phyloP scores from a whole-genome alignment of 1,284 basidiomycete species.

The Rhodotorula sp. region DNA sequence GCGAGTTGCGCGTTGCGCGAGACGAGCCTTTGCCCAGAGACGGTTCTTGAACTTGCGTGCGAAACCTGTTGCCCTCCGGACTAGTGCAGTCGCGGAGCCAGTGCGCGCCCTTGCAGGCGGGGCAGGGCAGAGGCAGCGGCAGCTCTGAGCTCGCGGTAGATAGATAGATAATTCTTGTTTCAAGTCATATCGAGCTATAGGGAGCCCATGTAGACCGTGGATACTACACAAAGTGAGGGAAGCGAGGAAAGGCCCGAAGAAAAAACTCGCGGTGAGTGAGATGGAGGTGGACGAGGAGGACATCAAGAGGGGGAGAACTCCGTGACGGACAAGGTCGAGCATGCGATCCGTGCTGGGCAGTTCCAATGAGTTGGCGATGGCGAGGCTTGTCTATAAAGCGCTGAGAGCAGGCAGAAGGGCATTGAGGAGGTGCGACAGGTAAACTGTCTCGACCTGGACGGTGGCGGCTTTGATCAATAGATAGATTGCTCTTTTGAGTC shows the following conservation, averaged over 20 bases:
- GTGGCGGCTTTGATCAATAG: background rate
- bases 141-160: background rate
- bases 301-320: background rate
- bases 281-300: no score
- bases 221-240: no score
- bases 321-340: no score
- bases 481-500: no score
- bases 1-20: background rate
- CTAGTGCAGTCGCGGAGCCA: background rate
- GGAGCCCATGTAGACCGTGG: no score
- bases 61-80: background rate
- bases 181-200: no score
- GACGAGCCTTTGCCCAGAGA: background rate
- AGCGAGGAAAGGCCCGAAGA: no score
- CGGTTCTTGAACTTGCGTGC: no score
- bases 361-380: background rate
- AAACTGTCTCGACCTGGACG: background rate
- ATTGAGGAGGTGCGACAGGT: conserved; percentile 2
- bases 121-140: background rate
- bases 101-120: background rate
- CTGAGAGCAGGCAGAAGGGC: background rate
- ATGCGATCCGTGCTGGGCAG: background rate
- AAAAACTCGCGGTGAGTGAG: no score
- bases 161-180: no score
- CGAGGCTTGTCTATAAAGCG: background rate